phyloP scores from a whole-genome alignment of 192 early-diverging fungal species.

The Rhizoclosmatium globosum region DNA sequence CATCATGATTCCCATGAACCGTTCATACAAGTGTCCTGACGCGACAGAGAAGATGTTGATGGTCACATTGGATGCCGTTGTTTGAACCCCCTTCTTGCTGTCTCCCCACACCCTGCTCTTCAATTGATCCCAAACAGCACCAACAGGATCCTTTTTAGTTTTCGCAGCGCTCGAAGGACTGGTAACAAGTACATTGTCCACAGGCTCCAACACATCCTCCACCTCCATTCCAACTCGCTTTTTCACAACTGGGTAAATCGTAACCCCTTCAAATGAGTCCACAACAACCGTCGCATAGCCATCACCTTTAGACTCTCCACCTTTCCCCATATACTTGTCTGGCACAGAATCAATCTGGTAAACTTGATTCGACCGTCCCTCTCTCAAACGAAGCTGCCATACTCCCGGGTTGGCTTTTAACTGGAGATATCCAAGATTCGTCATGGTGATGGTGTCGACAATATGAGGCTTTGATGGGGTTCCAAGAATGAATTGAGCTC shows the following conservation, averaged over 20 bases:
- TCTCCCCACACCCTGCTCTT: conserved; percentile 33
- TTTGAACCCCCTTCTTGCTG: conserved; percentile 2
- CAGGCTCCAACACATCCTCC: conserved; percentile 71
- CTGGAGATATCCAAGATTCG: conserved; percentile 98
- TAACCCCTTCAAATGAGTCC: conserved; percentile 82
- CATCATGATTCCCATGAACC: conserved; percentile 98
- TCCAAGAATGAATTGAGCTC: conserved; percentile 88
- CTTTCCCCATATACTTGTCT: conserved; percentile 6
- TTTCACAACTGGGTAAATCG: conserved; percentile 80
- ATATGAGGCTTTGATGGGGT: conserved; percentile 64
- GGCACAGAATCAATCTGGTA: conserved; percentile 76
- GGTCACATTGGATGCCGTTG: conserved; percentile 37
- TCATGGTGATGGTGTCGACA: conserved; percentile 97
- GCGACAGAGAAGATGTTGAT: conserved; percentile 99
- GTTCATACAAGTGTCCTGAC: conserved; percentile 97
- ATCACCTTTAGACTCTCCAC: conserved; percentile 37
- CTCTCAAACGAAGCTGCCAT: conserved; percentile 82
- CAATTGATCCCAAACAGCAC: conserved; percentile 64
- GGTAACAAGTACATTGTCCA: not conserved
- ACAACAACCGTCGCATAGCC: conserved; percentile 67
- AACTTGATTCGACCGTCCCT: conserved; percentile 82
- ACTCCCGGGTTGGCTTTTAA: conserved; percentile 92
- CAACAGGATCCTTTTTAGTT: conserved; percentile 32
- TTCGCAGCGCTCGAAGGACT: not conserved
- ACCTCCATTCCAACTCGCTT: conserved; percentile 83